Evolutionary conservation across 1,284 basidiomycete genomes (phyloP), one percentile per base, ranked within the genome.

Genomic region (Cystobasidiaceae sp.): DNA sequence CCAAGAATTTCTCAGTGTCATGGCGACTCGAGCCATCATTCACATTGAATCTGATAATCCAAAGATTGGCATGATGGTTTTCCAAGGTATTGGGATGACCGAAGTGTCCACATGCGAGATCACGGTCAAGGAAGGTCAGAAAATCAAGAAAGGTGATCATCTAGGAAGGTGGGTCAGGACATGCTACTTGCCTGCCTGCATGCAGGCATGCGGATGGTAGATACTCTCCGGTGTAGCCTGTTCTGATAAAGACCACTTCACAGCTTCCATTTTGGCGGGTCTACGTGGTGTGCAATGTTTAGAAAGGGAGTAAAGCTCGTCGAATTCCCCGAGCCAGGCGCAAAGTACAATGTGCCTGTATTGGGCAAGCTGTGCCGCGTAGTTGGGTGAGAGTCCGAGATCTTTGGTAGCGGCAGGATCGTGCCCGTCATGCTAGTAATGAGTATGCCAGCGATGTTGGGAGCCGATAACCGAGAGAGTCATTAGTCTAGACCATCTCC

Each of bases 71-170:
- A 68, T 82, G 63, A 77, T 82, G 73, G 79, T 78, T 51, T 81
- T 84, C 71, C 76, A 84, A 8, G 80, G 74, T 0, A 77, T 84
- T 25, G 83, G 83, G 0, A 83, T 85, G 82, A 77, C 75, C 0
- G 83, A 84, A 71, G 79, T 84, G 0, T 83, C 83, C n/a, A 83
- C 81, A 6, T 81, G 80, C 57, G 78, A 80, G 44, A 75, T 74
- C 25, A 76, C 74, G 1, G 76, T 78, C 32, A 75, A 75, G 66
- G 73, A 55, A 50, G 66, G 66, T n/a, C 51, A 67, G 37, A 49
- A 57, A 17, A 51, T 67, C 44, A 51, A 64, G 27, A 67, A 67
- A 41, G 66, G 66, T 33, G 62, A 67, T 46, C 39, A 46, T 7
- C 15, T 63, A 13, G 66, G 66, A 54, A 62, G 46, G 60, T 62